phyloP scores from a whole-genome alignment of 2,329 filamentous ascomycete genomes.

The Aspergillus brunneoviolaceus region DNA sequence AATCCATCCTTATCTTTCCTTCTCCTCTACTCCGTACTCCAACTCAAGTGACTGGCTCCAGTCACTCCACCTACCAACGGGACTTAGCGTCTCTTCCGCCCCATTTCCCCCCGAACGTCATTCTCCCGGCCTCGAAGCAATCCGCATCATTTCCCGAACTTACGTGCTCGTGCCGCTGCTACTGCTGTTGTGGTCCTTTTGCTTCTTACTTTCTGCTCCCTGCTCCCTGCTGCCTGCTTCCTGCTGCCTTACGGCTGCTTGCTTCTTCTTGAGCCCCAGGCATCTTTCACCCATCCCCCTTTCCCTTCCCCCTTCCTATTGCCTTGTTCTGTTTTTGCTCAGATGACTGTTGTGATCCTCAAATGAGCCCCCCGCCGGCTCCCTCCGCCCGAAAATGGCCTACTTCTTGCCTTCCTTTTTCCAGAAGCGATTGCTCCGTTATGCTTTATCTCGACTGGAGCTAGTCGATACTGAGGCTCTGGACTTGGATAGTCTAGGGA shows the following conservation, averaged over 20 bases:
- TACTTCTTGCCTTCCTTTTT: constrained; percentile 74
- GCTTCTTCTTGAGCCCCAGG: neutral
- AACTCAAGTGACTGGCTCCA: neutral
- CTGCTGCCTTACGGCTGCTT: constrained; percentile 1
- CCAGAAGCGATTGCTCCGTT: constrained; percentile 85
- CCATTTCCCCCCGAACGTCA: constrained; percentile 31
- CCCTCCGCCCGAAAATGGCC: constrained; percentile 56
- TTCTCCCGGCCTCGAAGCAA: constrained; percentile 20
- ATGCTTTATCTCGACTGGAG: constrained; percentile 78
- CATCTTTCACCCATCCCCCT: constrained; percentile 3
- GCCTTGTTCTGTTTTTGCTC: constrained; percentile 23
- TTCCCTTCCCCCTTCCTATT: constrained; percentile 8
- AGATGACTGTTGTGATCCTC: constrained; percentile 27
- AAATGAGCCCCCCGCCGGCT: constrained; percentile 34
- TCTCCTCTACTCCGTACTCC: constrained; percentile 4
- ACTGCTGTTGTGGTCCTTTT: neutral
- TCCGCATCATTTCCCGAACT: constrained; percentile 13
- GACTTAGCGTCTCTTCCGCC: constrained; percentile 16
- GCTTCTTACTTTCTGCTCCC: neutral
- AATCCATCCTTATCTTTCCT: neutral
- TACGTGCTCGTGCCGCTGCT: neutral
- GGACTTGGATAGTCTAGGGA: constrained; percentile 81
- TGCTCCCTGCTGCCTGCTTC: neutral
- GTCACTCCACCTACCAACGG: neutral
- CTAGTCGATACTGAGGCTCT: constrained; percentile 84